Base-by-base conservation (phyloP, 352 stramenopile genomes). In the Globisporangium paroecandrum region DNA sequence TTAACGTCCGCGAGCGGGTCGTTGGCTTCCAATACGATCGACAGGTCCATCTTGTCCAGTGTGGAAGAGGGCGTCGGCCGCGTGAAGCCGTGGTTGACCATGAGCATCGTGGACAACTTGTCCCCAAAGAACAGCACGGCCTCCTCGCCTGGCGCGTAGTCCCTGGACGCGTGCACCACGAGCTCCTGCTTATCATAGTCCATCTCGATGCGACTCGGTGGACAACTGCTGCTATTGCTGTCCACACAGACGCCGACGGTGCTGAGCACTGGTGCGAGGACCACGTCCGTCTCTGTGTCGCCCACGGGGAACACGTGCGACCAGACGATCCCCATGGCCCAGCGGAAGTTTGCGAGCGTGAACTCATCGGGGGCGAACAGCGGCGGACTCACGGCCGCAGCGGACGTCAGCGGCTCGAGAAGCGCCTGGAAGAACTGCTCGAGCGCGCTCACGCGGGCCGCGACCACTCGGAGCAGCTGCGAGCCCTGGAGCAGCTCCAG, bases 321-420 rank as follows among this genome's bases (percentile, higher is more conserved):
- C 78, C 78, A 87, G 3, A 87, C 70, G 27, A 84, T 60, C 3
- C 77, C 75, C 68, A 87, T 75, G 0, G 78, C 78, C 77, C 77
- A 87, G 8, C 65, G 69, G 34, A 87, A 87, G 32, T 71, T 64
- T 12, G 80, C 71, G 18, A 78, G 59, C 15, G 78, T 83, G 56
- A 87, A 87, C n/a, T 77, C 69, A 41, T 77, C 46, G 20, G 70
- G n/a, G 6, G 73, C 60, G n/a, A 87, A 87, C 24, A 87, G 70
- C 13, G 78, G 78, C 0, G 78, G 78, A 15, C 84, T 64, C 10
- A 87, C 32, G 32, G 32, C 66, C 5, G 73, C 78, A 4, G 7
- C 46, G 3, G 78, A 80, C 1, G 78, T 87, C 41, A 83, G 54
- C 1, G 78, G 78, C 15, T 68, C 62, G 0, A 77, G 7, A 1